Base-by-base conservation (phyloP, 345 rosid species). In the Cardamine resedifolia region DNA sequence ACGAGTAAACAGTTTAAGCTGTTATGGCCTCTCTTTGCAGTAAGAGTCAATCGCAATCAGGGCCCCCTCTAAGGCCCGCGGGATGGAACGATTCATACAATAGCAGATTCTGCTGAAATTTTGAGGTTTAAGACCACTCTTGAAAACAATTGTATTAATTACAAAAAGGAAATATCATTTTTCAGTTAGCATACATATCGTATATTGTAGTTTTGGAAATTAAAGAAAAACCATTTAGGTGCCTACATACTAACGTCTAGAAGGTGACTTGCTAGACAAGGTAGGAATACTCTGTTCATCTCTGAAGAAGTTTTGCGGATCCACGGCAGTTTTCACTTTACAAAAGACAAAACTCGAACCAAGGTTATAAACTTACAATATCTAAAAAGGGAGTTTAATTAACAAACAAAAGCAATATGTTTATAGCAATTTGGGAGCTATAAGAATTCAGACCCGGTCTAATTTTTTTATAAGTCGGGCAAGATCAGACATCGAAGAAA, bases 211-310 rank as follows among this genome's bases (percentile, higher is more conserved):
- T 24, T 41, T 23, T 10, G 38, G 9, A 23, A 14, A 16, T 51
- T 31, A 48, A 64, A 45, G n/a, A 1, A 34, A 66, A 66, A 10
- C 10, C 34, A n/a, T 5, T 36, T 34, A 11, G 24, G 11, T 36
- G 60, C 18, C 52, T 71, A 27, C 6, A 66, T 11, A 53, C 70
- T 72, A 73, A 9, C 2, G 56, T 1, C 16, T 26, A 34, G 65
- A 1, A 33, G 65, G 1, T 36, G 41, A 19, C 51, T 72, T 65
- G 75, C 34, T 11, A 48, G 78, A 9, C 65, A 39, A 64, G 59
- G 72, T 52, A 78, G 91, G 91, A 14, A 85, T 77, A 71, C 88
- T 85, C 58, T 85, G 88, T 74, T 85, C 85, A 4, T 82, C 77
- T 48, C 71, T 76, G 71, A 86, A 88, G 73, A 85, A 83, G 47